Evolutionary conservation across 2,329 filamentous ascomycete species (phyloP).

Genomic region (Monilinia polystroma): DNA sequence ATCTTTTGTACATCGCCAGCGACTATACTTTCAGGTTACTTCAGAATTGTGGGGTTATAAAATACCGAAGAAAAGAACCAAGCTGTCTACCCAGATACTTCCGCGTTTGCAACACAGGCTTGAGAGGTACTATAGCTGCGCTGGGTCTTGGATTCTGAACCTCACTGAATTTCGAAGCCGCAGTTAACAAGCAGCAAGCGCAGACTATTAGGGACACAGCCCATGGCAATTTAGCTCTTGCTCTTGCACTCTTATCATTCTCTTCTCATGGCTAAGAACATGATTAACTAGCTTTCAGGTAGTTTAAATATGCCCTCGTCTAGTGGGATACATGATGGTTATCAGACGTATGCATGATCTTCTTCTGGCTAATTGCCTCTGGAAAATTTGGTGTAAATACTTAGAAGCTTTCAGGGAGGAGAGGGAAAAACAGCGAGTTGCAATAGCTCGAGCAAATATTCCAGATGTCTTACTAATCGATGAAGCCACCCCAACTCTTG

Average conservation of each 20-base stretch:
- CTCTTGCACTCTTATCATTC: conserved; percentile 48
- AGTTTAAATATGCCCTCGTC: conserved; percentile 70
- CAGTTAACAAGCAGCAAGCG: conserved; percentile 51
- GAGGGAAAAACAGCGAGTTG: too few relatives aligned
- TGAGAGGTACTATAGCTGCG: conserved; percentile 61
- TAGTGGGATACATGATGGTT: conserved; percentile 54
- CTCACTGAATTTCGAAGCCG: conserved; percentile 52
- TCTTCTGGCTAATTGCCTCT: too few relatives aligned
- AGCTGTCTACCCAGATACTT: conserved; percentile 62
- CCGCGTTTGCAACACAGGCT: conserved; percentile 65
- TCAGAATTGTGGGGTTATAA: conserved; percentile 63
- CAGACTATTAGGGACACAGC: conserved; percentile 52
- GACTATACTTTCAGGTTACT: conserved; percentile 65
- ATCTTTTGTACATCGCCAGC: conserved; percentile 68
- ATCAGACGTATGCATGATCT: too few relatives aligned
- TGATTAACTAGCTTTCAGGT: conserved; percentile 52
- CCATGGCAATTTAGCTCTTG: conserved; percentile 59
- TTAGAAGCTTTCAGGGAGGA: too few relatives aligned
- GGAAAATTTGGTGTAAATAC: too few relatives aligned
- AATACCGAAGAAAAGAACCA: conserved; percentile 63
- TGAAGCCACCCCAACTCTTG: too few relatives aligned
- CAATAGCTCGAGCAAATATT: too few relatives aligned
- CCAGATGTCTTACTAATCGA: too few relatives aligned
- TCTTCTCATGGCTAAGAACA: conserved; percentile 13
- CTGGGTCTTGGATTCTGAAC: conserved; percentile 55